These are phyloP conservation scores for Alternaria gaisen DNA, from an alignment of 2,329 filamentous ascomycete genomes.

Conservation along the genomic window DNA sequence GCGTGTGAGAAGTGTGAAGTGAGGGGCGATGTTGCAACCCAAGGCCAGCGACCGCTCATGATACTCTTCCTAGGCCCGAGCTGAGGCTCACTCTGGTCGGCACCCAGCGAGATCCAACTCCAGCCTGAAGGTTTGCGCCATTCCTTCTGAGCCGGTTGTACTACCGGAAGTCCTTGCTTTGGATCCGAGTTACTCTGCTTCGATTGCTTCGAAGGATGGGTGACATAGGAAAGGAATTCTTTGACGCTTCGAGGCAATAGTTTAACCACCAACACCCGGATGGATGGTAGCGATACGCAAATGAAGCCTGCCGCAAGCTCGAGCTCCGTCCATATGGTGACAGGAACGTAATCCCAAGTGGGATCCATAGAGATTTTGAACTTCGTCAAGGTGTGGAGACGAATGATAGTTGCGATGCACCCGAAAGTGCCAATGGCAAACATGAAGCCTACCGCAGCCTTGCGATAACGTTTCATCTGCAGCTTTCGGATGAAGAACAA, in stretches of 20 bases:
- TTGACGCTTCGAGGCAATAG: constrained; percentile 21
- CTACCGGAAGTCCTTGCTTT: background rate
- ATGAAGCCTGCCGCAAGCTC: constrained; percentile 35
- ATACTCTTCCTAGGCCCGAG: constrained; percentile 11
- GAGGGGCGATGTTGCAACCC: constrained; percentile 7
- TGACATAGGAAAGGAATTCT: constrained; percentile 18
- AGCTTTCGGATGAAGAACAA: constrained; percentile 33
- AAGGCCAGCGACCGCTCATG: constrained; percentile 18
- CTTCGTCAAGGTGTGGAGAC: constrained; percentile 29
- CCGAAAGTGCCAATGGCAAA: constrained; percentile 40
- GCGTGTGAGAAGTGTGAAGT: constrained; percentile 9
- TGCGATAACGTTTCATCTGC: constrained; percentile 31
- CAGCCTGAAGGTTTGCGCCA: constrained; percentile 21
- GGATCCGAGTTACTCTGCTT: background rate
- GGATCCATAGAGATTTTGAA: constrained; percentile 38
- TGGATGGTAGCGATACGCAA: constrained; percentile 36
- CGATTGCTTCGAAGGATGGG: constrained; percentile 14
- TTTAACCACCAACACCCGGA: constrained; percentile 29
- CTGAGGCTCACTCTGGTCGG: constrained; percentile 1
- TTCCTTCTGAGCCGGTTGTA: background rate
- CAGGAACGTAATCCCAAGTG: constrained; percentile 38
- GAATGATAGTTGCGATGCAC: constrained; percentile 38
- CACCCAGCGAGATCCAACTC: constrained; percentile 13
- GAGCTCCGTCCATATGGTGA: constrained; percentile 37
- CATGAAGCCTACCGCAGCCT: constrained; percentile 37